Evolutionary conservation across 306 rosid genomes (phyloP).

Genomic region (Ceratonia siliqua): DNA sequence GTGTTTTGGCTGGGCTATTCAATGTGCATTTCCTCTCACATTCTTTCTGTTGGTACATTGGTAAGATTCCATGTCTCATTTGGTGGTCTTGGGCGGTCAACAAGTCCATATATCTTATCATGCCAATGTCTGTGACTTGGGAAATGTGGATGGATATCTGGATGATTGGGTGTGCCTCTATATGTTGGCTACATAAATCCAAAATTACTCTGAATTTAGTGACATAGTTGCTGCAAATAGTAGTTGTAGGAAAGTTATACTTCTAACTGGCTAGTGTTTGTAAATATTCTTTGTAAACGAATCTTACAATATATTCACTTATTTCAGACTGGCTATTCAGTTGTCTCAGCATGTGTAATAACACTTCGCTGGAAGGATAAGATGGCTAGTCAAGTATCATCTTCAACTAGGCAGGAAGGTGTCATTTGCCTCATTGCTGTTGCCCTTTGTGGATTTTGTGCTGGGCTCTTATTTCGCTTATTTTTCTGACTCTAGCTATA

Average conservation of each 20-base stretch:
- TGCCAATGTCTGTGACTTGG: not conserved
- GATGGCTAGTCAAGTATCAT: conserved; percentile 50
- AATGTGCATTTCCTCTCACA: conserved; percentile 76
- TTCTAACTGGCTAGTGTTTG: conserved; percentile 18
- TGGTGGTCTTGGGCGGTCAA: conserved; percentile 8
- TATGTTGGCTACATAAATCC: not conserved
- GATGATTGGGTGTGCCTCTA: not conserved
- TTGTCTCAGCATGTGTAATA: conserved; percentile 85
- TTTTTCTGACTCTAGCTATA: conserved; percentile 50
- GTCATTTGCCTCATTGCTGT: conserved; percentile 63
- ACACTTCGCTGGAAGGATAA: conserved; percentile 85
- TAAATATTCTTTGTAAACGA: not conserved
- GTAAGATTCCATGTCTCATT: conserved; percentile 51
- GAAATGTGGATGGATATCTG: conserved; percentile 2
- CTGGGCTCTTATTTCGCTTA: conserved; percentile 66
- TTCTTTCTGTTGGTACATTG: conserved; percentile 96
- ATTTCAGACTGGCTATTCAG: conserved; percentile 92
- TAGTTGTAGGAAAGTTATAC: not conserved
- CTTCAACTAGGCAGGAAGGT: conserved; percentile 71
- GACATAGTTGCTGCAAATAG: not conserved
- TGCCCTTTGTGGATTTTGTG: conserved; percentile 73
- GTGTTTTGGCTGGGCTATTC: conserved; percentile 74
- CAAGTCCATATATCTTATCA: not conserved
- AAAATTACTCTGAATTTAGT: not conserved
- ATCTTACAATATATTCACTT: conserved; percentile 36